A percentile compares a stretch with the other conserved stretches of the same genome.
Evolutionary conservation across 192 early-diverging fungal genomes (phyloP).

Genomic region (Coemansia sp.): DNA sequence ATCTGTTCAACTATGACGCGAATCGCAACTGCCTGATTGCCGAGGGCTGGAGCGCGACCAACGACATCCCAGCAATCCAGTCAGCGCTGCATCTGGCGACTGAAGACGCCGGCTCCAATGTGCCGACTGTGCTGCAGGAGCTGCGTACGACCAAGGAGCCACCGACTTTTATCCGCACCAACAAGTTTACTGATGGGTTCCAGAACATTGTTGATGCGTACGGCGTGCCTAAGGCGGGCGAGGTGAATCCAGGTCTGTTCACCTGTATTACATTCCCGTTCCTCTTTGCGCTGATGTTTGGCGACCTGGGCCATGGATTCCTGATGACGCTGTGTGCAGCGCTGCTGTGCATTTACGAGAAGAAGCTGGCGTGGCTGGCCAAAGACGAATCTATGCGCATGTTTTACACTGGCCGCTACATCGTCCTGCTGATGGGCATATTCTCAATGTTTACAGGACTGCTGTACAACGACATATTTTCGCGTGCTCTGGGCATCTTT

Average conservation of each 20-base stretch:
- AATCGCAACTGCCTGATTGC: conserved; percentile 94
- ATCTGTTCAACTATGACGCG: conserved; percentile 91
- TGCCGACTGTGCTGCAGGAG: conserved; percentile 86
- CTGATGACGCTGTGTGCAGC: conserved; percentile 76
- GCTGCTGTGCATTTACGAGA: conserved; percentile 80
- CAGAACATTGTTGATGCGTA: conserved; percentile 98
- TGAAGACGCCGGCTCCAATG: conserved; percentile 83
- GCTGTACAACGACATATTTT: conserved; percentile 99
- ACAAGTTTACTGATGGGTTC: conserved; percentile 96
- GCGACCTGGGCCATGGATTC: conserved; percentile 95
- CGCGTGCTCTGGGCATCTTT: conserved; percentile 71
- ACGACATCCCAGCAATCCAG: conserved; percentile 79
- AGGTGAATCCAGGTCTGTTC: conserved; percentile 98
- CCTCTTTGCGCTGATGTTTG: conserved; percentile 99
- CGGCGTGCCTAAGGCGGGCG: conserved; percentile 91
- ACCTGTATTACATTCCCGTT: conserved; percentile 99
- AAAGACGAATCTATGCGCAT: conserved; percentile 78
- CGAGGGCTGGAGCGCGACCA: conserved; percentile 97
- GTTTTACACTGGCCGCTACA: conserved; percentile 96
- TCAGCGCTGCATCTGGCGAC: conserved; percentile 82
- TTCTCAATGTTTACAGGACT: conserved; percentile 97
- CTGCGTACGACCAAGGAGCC: conserved; percentile 82
- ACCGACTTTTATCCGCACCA: conserved; percentile 92
- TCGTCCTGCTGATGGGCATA: conserved; percentile 94
- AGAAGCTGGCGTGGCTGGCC: conserved; percentile 69